A percentile compares a stretch with the other conserved stretches of the same genome.
These are phyloP conservation scores for Passalora sequoiae DNA, from an alignment of 2,329 filamentous ascomycete genomes.

Conservation along the genomic window DNA sequence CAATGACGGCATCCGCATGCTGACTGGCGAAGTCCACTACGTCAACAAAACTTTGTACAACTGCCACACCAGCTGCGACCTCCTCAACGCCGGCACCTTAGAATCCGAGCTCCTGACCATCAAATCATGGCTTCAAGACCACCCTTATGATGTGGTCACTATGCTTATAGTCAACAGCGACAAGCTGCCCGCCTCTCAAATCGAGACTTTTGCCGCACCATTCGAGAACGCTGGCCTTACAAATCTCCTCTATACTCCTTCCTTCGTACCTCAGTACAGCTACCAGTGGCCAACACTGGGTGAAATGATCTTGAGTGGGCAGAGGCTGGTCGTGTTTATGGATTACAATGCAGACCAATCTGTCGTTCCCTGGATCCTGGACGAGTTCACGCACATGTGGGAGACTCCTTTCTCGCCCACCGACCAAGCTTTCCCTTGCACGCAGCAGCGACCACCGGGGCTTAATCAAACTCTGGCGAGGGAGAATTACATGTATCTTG, in stretches of 20 bases:
- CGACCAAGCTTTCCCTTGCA: constrained; percentile 68
- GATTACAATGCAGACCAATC: constrained; percentile 80
- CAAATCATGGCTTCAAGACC: constrained; percentile 62
- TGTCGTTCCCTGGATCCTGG: constrained; percentile 74
- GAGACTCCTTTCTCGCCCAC: constrained; percentile 81
- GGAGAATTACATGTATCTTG: constrained; percentile 65
- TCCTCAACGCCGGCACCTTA: constrained; percentile 76
- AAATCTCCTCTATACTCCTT: constrained; percentile 68
- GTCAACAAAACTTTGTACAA: constrained; percentile 61
- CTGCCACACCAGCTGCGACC: constrained; percentile 77
- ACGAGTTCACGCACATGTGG: constrained; percentile 85
- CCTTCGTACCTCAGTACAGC: constrained; percentile 63
- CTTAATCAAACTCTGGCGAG: constrained; percentile 50
- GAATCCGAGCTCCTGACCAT: constrained; percentile 67
- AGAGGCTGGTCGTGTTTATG: constrained; percentile 74
- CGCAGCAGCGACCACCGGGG: constrained; percentile 67
- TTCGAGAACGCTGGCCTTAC: constrained; percentile 68
- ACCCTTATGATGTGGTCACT: constrained; percentile 84
- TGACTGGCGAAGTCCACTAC: constrained; percentile 57
- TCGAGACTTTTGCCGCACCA: constrained; percentile 59
- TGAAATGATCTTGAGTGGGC: constrained; percentile 61
- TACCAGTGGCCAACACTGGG: constrained; percentile 79
- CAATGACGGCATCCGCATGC: constrained; percentile 66
- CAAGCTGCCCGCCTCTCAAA: constrained; percentile 50
- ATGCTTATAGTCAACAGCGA: constrained; percentile 81